Percentiles rank a stretch among this genome's conserved stretches.
Conservation (phyloP, 768 basidiomycete genomes). For the Rhizopogon rudus region DNA sequence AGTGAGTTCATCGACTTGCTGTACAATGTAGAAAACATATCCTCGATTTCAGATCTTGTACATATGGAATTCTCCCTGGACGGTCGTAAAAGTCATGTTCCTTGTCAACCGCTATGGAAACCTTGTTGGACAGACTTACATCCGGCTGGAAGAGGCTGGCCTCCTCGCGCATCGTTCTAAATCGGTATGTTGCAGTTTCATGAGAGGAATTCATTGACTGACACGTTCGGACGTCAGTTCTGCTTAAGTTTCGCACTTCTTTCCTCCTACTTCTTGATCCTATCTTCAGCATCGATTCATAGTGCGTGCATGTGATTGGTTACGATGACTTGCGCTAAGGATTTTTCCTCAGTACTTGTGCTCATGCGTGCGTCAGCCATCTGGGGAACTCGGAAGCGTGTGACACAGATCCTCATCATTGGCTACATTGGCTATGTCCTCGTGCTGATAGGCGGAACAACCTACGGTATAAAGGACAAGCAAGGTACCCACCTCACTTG, state of each 20-base stretch:
- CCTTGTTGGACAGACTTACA: slow-evolving; percentile 14
- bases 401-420: neutral
- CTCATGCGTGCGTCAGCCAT: slow-evolving; percentile 21
- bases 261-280: neutral
- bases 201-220: no score
- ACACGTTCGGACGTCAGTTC: slow-evolving; percentile 9
- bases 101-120: slow-evolving; percentile 14
- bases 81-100: slow-evolving; percentile 11
- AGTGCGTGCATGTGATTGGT: slow-evolving; percentile 8
- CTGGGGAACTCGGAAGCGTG: slow-evolving; percentile 6
- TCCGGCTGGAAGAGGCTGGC: slow-evolving; percentile 19
- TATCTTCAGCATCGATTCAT: slow-evolving; percentile 18
- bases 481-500: neutral
- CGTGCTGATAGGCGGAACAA: neutral
- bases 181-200: slow-evolving; percentile 6
- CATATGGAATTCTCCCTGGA: slow-evolving; percentile 10
- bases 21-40: slow-evolving; percentile 8
- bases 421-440: slow-evolving; percentile 10
- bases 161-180: slow-evolving; percentile 10
- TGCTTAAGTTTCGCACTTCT: slow-evolving; percentile 5
- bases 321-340: neutral
- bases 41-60: neutral
- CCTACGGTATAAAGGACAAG: neutral
- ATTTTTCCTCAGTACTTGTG: slow-evolving; percentile 13
- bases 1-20: slow-evolving; percentile 12